Evolutionary conservation across 202 grass and related monocot species (phyloP), one percentile per base, ranked within the genome.

Genomic region (Schoenoplectus triqueter): DNA sequence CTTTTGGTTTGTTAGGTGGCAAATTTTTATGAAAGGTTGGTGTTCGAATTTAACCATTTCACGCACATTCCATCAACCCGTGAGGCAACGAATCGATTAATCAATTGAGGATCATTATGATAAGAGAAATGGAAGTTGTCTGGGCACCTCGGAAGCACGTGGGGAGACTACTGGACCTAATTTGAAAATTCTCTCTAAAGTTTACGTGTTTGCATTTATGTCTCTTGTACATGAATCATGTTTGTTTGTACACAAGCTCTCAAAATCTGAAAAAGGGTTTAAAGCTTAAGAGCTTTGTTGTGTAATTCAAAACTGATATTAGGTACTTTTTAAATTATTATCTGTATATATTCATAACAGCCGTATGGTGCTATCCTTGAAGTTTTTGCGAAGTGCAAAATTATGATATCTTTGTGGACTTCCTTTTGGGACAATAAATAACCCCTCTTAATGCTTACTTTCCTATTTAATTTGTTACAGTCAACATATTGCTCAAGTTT

Each of bases 401-500:
- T 31, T 31, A 31, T 31, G 31, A 31, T 31, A 31, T 31, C 31
- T 31, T 31, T 31, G 31, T 31, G 1, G 6, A 46, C 5, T 17
- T 70, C 46, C 10, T 70, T 70, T 46, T 7, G 31, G 41, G 17
- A 46, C 15, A 70, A 47, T 14, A 46, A 46, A 70, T n/a, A 69
- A 42, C 18, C 19, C 6, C 10, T 75, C 7, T 5, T 6, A 39
- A 19, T 39, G n/a, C 2, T 65, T 74, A 4, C 11, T 85, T 72
- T 39, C 31, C 57, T 61, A 1, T 82, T 74, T 21, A 3, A 51
- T 74, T 82, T 2, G 59, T 85, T 89, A 64, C 87, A 96, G 97
- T 96, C 97, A 19, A 99, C 97, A 4, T 99, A 96, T 79, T 99
- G 93, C 87, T 94, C 93, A 11, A 88, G 88, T 78, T 80, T 99